phyloP scores from a whole-genome alignment of 257 asterid species.

The Solanum dulcamara region DNA sequence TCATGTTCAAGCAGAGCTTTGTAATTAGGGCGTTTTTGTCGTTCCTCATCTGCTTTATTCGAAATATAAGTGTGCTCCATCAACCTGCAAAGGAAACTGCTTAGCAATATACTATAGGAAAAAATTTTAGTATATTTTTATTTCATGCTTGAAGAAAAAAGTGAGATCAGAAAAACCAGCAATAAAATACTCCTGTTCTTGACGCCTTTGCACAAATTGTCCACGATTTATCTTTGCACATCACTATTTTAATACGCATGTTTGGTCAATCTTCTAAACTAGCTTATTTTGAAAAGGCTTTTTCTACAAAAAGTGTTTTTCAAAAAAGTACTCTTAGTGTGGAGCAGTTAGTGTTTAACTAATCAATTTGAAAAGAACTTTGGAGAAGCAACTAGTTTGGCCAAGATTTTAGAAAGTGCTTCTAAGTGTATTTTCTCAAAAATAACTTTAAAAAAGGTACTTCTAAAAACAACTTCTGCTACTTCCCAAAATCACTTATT shows the following conservation, averaged over 20 bases:
- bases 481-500: background rate
- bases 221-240: background rate
- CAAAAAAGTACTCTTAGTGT: background rate
- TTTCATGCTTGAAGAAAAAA: background rate
- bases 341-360: background rate
- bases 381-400: background rate
- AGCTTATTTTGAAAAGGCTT: background rate
- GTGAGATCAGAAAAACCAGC: background rate
- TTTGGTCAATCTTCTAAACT: background rate
- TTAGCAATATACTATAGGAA: constrained; percentile 2
- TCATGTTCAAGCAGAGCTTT: constrained; percentile 75
- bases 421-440: background rate
- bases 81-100: constrained; percentile 26
- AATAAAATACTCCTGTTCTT: background rate
- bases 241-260: background rate
- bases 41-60: constrained; percentile 57
- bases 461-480: background rate
- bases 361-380: background rate
- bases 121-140: background rate
- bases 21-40: constrained; percentile 51
- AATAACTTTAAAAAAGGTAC: background rate
- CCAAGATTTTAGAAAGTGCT: background rate
- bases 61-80: constrained; percentile 55
- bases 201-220: background rate
- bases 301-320: background rate